Evolutionary conservation across 2,329 filamentous ascomycete species (phyloP).

Genomic region (Hyphodiscus sp.): DNA sequence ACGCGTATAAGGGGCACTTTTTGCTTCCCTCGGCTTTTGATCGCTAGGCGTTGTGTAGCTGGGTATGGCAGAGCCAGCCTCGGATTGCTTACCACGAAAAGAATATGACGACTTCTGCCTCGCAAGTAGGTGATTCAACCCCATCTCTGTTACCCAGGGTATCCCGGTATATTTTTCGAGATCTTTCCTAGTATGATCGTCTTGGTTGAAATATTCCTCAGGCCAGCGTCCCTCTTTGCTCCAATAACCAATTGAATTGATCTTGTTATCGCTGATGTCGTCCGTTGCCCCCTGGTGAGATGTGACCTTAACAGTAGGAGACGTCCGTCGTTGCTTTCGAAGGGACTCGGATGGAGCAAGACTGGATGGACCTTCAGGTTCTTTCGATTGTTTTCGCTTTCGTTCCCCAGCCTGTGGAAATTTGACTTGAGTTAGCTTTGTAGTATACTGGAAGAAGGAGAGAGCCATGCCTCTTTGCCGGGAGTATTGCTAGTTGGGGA

Average conservation of each 20-base stretch:
- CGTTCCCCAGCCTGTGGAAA: background rate
- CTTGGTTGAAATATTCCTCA: conserved; percentile 23
- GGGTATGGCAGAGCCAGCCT: conserved; percentile 1
- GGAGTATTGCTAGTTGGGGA: background rate
- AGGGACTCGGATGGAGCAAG: conserved; percentile 2
- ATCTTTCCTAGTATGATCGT: too few relatives aligned
- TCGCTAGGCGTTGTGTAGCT: conserved; percentile 27
- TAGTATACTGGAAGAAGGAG: background rate
- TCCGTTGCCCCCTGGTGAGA: conserved; percentile 7
- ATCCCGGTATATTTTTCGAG: too few relatives aligned
- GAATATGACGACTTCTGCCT: background rate
- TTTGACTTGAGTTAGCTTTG: background rate
- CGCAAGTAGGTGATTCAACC: background rate
- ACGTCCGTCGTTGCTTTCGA: conserved; percentile 17
- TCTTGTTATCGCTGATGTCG: conserved; percentile 12
- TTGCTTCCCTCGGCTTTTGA: conserved; percentile 33
- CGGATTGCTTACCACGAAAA: background rate
- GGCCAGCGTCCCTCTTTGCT: conserved; percentile 22
- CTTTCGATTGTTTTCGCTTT: conserved; percentile 3
- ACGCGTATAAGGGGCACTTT: conserved; percentile 32
- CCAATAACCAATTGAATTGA: conserved; percentile 26
- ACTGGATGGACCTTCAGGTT: background rate
- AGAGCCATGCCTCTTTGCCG: background rate
- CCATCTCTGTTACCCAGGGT: too few relatives aligned
- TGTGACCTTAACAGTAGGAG: conserved; percentile 11